These are phyloP conservation scores for Kodamaea kakaduensis DNA, from an alignment of 805 yeast genomes.

Conservation along the genomic window DNA sequence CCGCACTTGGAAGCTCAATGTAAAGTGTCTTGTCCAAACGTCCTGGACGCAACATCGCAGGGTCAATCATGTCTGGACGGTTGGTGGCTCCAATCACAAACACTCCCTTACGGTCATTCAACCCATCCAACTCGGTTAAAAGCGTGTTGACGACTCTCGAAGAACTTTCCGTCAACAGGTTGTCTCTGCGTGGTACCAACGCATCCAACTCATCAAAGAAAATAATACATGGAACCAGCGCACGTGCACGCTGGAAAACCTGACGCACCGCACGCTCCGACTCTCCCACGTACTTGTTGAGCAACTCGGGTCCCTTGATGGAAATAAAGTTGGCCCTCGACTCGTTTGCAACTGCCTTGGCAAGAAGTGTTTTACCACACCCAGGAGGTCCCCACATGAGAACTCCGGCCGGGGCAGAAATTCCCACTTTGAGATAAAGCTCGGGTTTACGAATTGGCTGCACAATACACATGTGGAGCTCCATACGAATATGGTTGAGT, in stretches of 20 bases:
- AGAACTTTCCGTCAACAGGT: constrained; percentile 81
- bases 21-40: constrained; percentile 89
- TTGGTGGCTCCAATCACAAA: constrained; percentile 96
- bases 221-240: constrained; percentile 89
- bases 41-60: constrained; percentile 97
- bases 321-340: constrained; percentile 94
- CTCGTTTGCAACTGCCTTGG: constrained; percentile 97
- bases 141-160: constrained; percentile 93
- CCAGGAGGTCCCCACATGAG: constrained; percentile 99
- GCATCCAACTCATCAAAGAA: constrained; percentile 97
- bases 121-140: constrained; percentile 91
- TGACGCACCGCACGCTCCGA: constrained; percentile 92
- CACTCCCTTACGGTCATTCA: constrained; percentile 87
- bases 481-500: constrained; percentile 70
- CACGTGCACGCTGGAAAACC: constrained; percentile 87
- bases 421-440: constrained; percentile 83
- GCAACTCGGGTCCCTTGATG: constrained; percentile 90
- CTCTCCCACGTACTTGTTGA: constrained; percentile 95
- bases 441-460: constrained; percentile 95
- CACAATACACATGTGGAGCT: constrained; percentile 94
- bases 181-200: constrained; percentile 88
- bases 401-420: constrained; percentile 95
- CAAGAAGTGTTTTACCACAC: constrained; percentile 93
- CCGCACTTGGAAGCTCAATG: constrained; percentile 79
- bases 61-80: constrained; percentile 96